Evolutionary conservation across 2,329 filamentous ascomycete genomes (phyloP).

Genomic region (Fonsecaea erecta): DNA sequence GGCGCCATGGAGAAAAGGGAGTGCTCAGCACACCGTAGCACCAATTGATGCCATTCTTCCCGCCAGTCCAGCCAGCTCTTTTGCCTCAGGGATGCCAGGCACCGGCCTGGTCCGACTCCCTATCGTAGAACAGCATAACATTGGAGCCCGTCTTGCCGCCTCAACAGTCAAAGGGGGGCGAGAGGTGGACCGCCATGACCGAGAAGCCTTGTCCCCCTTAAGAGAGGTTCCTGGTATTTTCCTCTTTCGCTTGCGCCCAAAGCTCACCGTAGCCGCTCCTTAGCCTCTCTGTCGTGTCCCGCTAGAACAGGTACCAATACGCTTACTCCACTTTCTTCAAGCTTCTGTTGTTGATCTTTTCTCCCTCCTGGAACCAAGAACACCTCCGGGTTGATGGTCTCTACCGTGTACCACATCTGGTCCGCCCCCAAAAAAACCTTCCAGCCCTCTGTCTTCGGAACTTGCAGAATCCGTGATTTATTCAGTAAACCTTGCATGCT

Average conservation of each 20-base stretch:
- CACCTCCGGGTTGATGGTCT: not conserved
- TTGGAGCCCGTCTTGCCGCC: constrained; percentile 17
- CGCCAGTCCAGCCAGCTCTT: constrained; percentile 7
- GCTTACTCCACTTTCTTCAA: constrained; percentile 20
- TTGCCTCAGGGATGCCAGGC: not conserved
- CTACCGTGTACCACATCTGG: not conserved
- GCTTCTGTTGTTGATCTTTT: constrained; percentile 16
- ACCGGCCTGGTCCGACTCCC: not conserved
- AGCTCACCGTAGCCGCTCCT: constrained; percentile 25
- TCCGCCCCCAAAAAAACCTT: constrained; percentile 12
- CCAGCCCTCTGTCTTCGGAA: constrained; percentile 19
- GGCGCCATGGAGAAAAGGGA: constrained; percentile 5
- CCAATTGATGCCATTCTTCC: constrained; percentile 13
- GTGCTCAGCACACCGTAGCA: not conserved
- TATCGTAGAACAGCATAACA: constrained; percentile 1
- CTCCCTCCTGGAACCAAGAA: not conserved
- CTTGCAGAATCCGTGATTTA: constrained; percentile 17
- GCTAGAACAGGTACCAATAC: constrained; percentile 30
- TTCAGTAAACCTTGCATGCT: constrained; percentile 14
- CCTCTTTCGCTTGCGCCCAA: constrained; percentile 2
- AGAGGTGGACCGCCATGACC: not conserved
- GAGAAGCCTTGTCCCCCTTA: not conserved
- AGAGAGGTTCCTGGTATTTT: constrained; percentile 2
- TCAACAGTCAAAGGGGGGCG: not conserved
- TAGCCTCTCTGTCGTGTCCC: constrained; percentile 27